phyloP scores from a whole-genome alignment of 1,284 basidiomycete genomes.

The Chalciporus piperatoides region DNA sequence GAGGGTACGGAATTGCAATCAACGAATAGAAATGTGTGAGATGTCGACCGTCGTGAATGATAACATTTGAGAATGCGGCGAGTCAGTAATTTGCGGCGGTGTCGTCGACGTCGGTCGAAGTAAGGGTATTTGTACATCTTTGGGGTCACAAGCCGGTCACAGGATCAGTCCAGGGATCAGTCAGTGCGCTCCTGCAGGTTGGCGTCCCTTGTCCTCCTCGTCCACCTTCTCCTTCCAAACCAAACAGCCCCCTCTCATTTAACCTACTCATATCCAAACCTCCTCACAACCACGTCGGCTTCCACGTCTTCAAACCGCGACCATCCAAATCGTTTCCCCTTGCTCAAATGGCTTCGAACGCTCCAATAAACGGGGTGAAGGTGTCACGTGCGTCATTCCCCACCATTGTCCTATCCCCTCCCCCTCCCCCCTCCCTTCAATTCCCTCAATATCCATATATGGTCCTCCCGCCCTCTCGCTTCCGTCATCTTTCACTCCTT shows the following conservation, averaged over 20 bases:
- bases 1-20: not conserved
- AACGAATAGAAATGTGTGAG: not conserved
- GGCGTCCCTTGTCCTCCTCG: constrained; percentile 29
- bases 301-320: constrained; percentile 4
- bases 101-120: not conserved
- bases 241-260: constrained; percentile 1
- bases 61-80: not conserved
- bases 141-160: constrained; percentile 34
- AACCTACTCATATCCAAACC: constrained; percentile 11
- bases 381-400: constrained; percentile 69
- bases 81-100: not conserved
- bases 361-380: constrained; percentile 88
- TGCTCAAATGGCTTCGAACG: constrained; percentile 64
- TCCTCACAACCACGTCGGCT: constrained; percentile 16
- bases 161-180: constrained; percentile 28
- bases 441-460: constrained; percentile 34
- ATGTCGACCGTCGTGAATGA: not conserved
- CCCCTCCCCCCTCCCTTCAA: constrained; percentile 16
- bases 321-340: not conserved
- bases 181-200: constrained; percentile 26
- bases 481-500: constrained; percentile 22
- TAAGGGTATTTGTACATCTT: constrained; percentile 33
- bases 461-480: constrained; percentile 27
- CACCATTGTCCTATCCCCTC: constrained; percentile 18
- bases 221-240: constrained; percentile 10